Evolutionary conservation across 441 rosid species (phyloP), one percentile per base, ranked within the genome.

Genomic region (Macaranga tanarius): DNA sequence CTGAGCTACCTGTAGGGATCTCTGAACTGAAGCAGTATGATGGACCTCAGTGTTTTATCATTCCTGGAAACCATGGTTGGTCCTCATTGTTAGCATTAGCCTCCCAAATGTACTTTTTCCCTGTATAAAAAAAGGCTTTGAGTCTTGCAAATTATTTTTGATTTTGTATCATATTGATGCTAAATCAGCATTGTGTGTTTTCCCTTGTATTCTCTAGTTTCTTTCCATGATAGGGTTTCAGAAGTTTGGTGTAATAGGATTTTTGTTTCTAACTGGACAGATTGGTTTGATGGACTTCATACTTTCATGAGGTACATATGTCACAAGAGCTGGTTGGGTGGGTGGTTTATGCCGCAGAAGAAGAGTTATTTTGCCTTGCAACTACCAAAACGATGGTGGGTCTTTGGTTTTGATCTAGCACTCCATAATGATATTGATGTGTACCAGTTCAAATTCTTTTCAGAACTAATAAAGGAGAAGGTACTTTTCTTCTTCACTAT

Each of bases 311-410:
- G 99, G 85, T 88, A 88, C 79, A 92, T 96, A 79, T 96, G 99
- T 79, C 98, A 93, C 77, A 93, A 96, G 83, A 96, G 91, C 84
- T 96, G 99, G 98, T 86, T 96, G 83, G 99, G 99, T 22, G 98
- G 99, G 75, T 93, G 99, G 99, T 79, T 93, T 69, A 96, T 96
- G 97, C 99, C 99, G 62, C 99, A 93, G 82, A 93, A 88, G 86
- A 93, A 90, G 87, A 96, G 99, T 84, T 96, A 96, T 77, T 96
- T 93, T 84, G 96, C 98, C 20, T 84, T 96, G 88, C 97, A 92
- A 81, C 92, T 96, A 44, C 99, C 99, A 10, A 82, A 88, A 78
- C 73, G 89, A 34, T 96, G 99, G 99, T 96, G 99, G 99, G 85
- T 96, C 69, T 96, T 96, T 82, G 99, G 99, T 85, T 92, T 96